phyloP scores from a whole-genome alignment of 129 eudicot genomes.

The Artemisia tridentata region DNA sequence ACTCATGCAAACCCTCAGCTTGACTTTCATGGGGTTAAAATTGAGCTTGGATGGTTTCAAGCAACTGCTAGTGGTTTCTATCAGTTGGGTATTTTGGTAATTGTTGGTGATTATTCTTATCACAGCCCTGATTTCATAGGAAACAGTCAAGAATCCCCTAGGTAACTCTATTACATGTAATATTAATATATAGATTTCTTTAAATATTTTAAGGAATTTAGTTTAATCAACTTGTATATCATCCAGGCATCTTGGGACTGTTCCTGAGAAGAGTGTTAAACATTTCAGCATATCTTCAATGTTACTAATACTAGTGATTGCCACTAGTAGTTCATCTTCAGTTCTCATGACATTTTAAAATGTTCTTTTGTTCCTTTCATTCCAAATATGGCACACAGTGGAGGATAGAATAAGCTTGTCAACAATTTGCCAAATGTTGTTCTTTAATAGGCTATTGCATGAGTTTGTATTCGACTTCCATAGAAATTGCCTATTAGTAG shows the following conservation, averaged over 20 bases:
- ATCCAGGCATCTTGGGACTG: slow-evolving; percentile 42
- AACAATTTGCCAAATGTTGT: too few species aligned
- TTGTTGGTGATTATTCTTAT: slow-evolving; percentile 52
- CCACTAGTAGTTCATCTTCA: too few species aligned
- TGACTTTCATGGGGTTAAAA: slow-evolving; percentile 73
- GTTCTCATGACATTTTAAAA: too few species aligned
- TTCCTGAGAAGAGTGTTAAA: slow-evolving; percentile 36
- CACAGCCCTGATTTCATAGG: slow-evolving; percentile 45
- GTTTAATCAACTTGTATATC: slow-evolving; percentile 14
- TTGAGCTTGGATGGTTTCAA: slow-evolving; percentile 88
- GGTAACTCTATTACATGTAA: slow-evolving; percentile 36
- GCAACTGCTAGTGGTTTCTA: slow-evolving; percentile 85
- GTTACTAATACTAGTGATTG: too few species aligned
- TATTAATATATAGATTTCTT: neutral
- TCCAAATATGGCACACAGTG: too few species aligned
- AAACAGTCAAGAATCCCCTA: slow-evolving; percentile 44
- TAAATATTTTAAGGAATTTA: neutral
- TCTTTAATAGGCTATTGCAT: too few species aligned
- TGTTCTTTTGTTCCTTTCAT: too few species aligned
- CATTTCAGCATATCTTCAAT: too few species aligned
- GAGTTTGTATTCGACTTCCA: too few species aligned
- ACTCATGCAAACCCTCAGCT: slow-evolving; percentile 85
- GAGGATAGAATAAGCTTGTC: too few species aligned
- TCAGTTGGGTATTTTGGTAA: slow-evolving; percentile 78
- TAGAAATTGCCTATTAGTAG: too few species aligned